Conservation (phyloP, 208 protist species). For the Wallacemonas collosoma region DNA sequence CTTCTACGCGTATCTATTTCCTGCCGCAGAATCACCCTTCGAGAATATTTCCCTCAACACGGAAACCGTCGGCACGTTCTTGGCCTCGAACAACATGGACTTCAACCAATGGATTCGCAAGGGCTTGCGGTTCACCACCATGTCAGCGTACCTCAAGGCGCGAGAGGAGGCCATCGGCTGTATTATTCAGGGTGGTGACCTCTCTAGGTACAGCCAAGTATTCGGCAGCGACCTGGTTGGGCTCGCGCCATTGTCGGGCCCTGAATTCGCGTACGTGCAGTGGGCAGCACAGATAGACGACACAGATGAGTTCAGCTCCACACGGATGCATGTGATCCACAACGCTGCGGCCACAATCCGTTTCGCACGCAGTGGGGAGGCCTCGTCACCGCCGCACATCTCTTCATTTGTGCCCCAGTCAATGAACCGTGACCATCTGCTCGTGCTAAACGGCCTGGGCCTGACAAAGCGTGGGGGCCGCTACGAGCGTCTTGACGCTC, state of each 20-base stretch:
- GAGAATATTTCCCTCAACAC: conserved; percentile 39
- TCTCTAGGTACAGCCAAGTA: conserved; percentile 15
- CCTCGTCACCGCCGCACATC: neutral
- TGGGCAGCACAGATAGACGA: neutral
- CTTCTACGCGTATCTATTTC: conserved; percentile 65
- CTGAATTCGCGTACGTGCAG: conserved; percentile 1
- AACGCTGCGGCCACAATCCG: neutral
- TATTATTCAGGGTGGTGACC: conserved; percentile 14
- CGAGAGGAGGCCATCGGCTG: conserved; percentile 12
- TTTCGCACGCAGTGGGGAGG: conserved; percentile 1
- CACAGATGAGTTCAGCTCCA: neutral
- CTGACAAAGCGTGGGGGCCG: conserved; percentile 9
- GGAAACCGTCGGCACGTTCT: conserved; percentile 48
- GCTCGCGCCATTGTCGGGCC: conserved; percentile 13
- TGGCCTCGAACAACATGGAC: conserved; percentile 69
- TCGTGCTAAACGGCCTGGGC: conserved; percentile 4
- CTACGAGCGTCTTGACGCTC: conserved; percentile 5
- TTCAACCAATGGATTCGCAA: conserved; percentile 57
- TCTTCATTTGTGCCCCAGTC: neutral
- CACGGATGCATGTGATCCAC: neutral
- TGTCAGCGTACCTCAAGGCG: conserved; percentile 25
- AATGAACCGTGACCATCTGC: neutral
- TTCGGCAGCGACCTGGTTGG: conserved; percentile 20
- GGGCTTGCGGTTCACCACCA: conserved; percentile 45
- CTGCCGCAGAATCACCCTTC: conserved; percentile 10